These are phyloP conservation scores for Gleditsia sinensis DNA, from an alignment of 306 rosid species.

Conservation along the genomic window DNA sequence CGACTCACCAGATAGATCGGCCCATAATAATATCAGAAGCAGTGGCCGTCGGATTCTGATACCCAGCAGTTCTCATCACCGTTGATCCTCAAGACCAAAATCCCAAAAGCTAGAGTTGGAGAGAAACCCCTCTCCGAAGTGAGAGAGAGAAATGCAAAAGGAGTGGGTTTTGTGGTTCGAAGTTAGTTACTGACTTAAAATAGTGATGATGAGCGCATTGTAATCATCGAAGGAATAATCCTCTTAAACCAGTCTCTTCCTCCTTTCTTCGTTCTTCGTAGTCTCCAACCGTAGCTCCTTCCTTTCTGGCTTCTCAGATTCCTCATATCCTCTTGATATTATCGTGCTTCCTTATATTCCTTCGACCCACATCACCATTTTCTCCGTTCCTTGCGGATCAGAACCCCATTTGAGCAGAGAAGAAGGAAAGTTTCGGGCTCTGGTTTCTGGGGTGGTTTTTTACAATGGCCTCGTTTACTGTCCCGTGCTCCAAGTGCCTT, in stretches of 20 bases:
- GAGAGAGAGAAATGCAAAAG: not conserved
- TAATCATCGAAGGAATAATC: not conserved
- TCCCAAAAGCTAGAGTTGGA: not conserved
- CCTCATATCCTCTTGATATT: not conserved
- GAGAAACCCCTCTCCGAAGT: not conserved
- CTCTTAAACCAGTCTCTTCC: not conserved
- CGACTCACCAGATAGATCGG: not conserved
- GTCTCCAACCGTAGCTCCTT: not conserved
- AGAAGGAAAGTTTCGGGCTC: constrained; percentile 7
- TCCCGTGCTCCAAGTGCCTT: constrained; percentile 60
- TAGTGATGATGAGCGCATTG: not conserved
- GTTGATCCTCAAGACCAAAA: not conserved
- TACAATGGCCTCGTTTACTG: constrained; percentile 61
- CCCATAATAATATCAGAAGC: not conserved
- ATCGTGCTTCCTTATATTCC: constrained; percentile 19
- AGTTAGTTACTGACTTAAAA: not conserved
- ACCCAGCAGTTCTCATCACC: not conserved
- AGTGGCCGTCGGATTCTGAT: not conserved
- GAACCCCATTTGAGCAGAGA: constrained; percentile 12
- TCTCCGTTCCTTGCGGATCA: constrained; percentile 24
- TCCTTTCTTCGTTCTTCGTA: not conserved
- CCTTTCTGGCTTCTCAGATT: not conserved
- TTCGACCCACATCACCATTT: constrained; percentile 22
- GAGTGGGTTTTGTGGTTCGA: not conserved
- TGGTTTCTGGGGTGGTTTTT: constrained; percentile 37